Evolutionary conservation across 2,329 filamentous ascomycete genomes (phyloP).

Genomic region (Coniella lustricola): DNA sequence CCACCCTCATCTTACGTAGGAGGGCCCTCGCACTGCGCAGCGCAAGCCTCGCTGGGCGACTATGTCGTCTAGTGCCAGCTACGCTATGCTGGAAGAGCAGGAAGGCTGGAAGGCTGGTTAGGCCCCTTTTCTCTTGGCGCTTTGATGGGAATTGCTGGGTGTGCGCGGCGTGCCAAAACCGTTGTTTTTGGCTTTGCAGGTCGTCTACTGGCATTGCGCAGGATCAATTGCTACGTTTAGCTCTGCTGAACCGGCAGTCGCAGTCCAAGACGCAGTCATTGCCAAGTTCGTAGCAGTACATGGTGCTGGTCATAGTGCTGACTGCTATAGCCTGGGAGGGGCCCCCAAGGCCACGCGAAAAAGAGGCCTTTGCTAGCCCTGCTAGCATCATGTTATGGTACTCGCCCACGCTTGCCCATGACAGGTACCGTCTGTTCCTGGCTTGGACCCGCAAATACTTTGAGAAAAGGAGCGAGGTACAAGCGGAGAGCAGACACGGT

Average conservation of each 20-base stretch:
- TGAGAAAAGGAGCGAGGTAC: conserved; percentile 7
- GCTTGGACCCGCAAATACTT: conserved; percentile 14
- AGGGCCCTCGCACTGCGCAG: not conserved
- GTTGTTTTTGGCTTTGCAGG: not conserved
- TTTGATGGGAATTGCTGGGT: no score
- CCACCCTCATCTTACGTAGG: conserved; percentile 8
- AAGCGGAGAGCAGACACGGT: conserved; percentile 3
- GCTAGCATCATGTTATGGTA: no score
- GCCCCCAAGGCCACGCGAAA: not conserved
- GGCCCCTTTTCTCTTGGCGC: conserved; percentile 1
- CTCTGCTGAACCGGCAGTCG: no score
- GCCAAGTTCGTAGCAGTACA: no score
- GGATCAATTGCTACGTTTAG: no score
- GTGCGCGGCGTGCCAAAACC: conserved; percentile 1
- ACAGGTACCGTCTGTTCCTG: conserved; percentile 7
- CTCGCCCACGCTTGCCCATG: no score
- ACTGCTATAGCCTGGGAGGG: not conserved
- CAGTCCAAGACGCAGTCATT: no score
- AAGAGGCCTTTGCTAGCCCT: no score
- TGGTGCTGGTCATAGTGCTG: not conserved
- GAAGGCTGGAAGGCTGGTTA: not conserved
- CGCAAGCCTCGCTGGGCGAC: no score
- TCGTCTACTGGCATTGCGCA: not conserved
- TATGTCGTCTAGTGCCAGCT: not conserved
- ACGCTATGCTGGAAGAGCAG: not conserved